These are phyloP conservation scores for Ormosia emarginata DNA, from an alignment of 306 rosid genomes.

Conservation along the genomic window DNA sequence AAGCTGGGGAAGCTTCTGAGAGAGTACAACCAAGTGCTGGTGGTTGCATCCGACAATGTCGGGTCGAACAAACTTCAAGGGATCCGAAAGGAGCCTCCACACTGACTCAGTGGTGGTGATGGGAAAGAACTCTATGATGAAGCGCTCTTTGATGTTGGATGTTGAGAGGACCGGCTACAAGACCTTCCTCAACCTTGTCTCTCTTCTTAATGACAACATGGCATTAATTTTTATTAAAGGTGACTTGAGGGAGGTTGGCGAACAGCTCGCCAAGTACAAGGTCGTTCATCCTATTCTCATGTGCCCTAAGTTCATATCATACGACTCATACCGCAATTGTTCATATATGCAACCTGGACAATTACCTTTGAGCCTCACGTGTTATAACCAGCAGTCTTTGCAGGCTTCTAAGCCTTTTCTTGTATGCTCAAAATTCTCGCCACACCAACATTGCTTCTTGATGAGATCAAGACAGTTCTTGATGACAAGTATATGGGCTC, in stretches of 20 bases:
- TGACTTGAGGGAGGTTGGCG: constrained; percentile 54
- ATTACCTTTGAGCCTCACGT: constrained; percentile 35
- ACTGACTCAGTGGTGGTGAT: constrained; percentile 66
- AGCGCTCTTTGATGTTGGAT: constrained; percentile 44
- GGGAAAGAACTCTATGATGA: constrained; percentile 72
- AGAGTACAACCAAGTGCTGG: constrained; percentile 57
- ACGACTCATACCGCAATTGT: constrained; percentile 39
- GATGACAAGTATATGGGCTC: constrained; percentile 42
- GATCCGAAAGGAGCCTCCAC: constrained; percentile 60
- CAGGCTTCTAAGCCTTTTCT: constrained; percentile 35
- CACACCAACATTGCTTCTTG: constrained; percentile 31
- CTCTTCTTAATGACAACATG: constrained; percentile 77
- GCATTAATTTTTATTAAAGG: constrained; percentile 70
- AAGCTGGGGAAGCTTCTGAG: constrained; percentile 68
- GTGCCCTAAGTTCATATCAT: constrained; percentile 42
- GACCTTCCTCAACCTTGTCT: constrained; percentile 57
- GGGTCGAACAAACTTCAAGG: constrained; percentile 68
- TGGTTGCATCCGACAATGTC: constrained; percentile 69
- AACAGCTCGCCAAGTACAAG: constrained; percentile 67
- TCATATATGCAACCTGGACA: constrained; percentile 38
- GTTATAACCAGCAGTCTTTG: constrained; percentile 33
- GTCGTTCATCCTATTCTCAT: constrained; percentile 43
- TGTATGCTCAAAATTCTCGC: constrained; percentile 35
- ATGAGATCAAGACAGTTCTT: constrained; percentile 44
- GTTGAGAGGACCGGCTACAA: constrained; percentile 60